Conservation (phyloP, 192 early-diverging fungal genomes). For the Coemansia sp. region DNA sequence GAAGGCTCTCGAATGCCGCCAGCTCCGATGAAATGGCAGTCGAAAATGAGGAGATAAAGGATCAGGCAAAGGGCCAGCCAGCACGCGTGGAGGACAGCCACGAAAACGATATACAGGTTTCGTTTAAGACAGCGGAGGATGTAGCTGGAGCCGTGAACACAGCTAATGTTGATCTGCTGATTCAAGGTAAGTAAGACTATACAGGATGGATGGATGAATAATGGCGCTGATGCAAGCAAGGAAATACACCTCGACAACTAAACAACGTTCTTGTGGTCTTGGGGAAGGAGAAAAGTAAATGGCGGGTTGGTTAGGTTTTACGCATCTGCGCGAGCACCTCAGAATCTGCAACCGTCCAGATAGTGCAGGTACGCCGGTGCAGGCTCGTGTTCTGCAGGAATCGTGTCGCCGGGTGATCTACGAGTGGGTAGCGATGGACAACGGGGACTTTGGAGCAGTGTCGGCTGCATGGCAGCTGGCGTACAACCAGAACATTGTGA, state of each 20-base stretch:
- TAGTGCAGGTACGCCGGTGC: background rate
- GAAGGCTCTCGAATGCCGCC: conserved; percentile 9
- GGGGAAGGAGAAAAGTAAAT: background rate
- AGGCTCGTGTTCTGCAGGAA: conserved; percentile 28
- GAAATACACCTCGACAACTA: background rate
- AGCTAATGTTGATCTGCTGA: conserved; percentile 37
- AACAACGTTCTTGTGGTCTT: background rate
- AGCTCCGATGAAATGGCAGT: background rate
- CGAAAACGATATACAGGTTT: conserved; percentile 32
- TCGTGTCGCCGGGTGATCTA: conserved; percentile 42
- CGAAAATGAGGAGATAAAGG: conserved; percentile 1
- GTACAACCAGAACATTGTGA: conserved; percentile 14
- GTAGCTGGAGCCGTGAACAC: conserved; percentile 31
- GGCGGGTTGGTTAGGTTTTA: conserved; percentile 29
- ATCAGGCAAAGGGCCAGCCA: conserved; percentile 2
- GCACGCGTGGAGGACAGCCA: background rate
- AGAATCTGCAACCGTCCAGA: conserved; percentile 35
- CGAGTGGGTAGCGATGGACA: conserved; percentile 36
- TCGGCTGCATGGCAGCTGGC: conserved; percentile 34
- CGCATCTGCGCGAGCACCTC: conserved; percentile 49
- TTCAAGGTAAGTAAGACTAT: conserved; percentile 44
- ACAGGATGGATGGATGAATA: background rate
- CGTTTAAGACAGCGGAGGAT: conserved; percentile 38
- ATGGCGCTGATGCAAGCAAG: background rate
- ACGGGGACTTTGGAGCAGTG: conserved; percentile 22